Evolutionary conservation across 257 asterid species (phyloP).

Genomic region (Nicotiana tabacum): DNA sequence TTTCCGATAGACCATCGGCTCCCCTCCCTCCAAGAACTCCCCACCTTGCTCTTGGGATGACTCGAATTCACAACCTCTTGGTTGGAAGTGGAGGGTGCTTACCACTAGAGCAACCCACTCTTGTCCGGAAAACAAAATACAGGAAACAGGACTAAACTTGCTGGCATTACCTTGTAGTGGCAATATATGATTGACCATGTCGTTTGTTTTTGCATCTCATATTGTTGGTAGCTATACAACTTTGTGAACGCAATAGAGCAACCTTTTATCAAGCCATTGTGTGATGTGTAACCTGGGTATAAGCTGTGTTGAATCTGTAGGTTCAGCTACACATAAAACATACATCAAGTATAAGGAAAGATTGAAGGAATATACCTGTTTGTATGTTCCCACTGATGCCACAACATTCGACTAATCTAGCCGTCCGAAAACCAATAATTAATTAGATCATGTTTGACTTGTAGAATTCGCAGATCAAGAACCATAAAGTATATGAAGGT

Average conservation of each 20-base stretch:
- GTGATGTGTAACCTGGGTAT: neutral
- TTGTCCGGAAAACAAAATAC: neutral
- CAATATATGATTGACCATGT: neutral
- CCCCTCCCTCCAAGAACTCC: no score
- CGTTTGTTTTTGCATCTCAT: neutral
- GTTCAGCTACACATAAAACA: neutral
- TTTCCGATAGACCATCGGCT: no score
- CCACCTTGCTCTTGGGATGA: no score
- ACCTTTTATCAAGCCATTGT: neutral
- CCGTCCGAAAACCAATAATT: slow-evolving; percentile 6
- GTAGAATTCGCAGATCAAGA: neutral
- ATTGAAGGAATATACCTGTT: neutral
- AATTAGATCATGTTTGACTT: neutral
- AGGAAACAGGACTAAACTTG: neutral
- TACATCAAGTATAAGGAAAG: neutral
- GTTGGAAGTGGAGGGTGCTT: no score
- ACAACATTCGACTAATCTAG: neutral
- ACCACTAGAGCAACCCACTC: no score
- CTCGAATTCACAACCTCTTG: no score
- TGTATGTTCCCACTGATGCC: neutral
- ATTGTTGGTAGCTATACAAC: neutral
- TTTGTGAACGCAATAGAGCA: neutral
- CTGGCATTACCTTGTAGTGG: neutral
- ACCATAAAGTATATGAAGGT: slow-evolving; percentile 1
- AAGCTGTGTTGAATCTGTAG: neutral